These are phyloP conservation scores for Nemania sp. DNA, from an alignment of 2,329 filamentous ascomycete species.

Conservation along the genomic window DNA sequence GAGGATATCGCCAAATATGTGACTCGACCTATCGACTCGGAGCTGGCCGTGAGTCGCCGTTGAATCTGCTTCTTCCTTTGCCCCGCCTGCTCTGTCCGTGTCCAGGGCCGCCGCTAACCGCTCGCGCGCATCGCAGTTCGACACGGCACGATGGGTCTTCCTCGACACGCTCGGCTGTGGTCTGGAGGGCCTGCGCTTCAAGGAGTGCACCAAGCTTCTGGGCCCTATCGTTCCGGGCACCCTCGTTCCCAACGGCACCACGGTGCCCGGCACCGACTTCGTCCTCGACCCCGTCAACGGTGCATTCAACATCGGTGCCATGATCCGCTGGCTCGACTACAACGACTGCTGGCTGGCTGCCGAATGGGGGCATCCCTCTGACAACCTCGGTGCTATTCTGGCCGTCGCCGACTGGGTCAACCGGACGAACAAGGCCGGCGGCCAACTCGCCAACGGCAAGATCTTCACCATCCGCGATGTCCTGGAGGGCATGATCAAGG, in stretches of 20 bases:
- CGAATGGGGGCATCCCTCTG: constrained; percentile 98
- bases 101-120: constrained; percentile 37
- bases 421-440: constrained; percentile 76
- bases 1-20: constrained; percentile 94
- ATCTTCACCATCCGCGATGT: constrained; percentile 88
- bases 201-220: constrained; percentile 93
- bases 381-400: constrained; percentile 96
- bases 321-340: constrained; percentile 99
- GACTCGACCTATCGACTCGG: constrained; percentile 86
- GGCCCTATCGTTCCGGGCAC: constrained; percentile 92
- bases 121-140: constrained; percentile 62
- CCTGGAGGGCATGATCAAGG: constrained; percentile 97
- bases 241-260: constrained; percentile 86
- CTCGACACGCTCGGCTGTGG: constrained; percentile 97
- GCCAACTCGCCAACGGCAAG: constrained; percentile 85
- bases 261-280: constrained; percentile 89
- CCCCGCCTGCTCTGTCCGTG: constrained; percentile 22
- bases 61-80: constrained; percentile 12
- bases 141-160: constrained; percentile 95
- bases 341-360: constrained; percentile 99
- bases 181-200: constrained; percentile 92
- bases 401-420: constrained; percentile 98
- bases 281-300: constrained; percentile 94
- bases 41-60: constrained; percentile 77
- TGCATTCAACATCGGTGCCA: constrained; percentile 98